These are phyloP conservation scores for Durusdinium trenchii DNA, from an alignment of 73 alveolate species.

Conservation along the genomic window DNA sequence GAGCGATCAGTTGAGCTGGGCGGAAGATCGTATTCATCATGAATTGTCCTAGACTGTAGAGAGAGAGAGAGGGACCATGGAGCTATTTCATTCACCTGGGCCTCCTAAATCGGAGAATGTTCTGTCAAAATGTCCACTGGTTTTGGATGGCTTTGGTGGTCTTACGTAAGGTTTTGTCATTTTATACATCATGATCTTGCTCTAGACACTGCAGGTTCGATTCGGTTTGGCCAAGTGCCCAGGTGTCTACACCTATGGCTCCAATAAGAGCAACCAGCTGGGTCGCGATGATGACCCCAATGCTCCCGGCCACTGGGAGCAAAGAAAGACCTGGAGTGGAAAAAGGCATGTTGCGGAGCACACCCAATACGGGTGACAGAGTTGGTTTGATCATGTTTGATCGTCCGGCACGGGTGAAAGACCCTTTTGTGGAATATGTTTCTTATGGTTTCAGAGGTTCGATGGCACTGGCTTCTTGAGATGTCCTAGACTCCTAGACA, in stretches of 20 bases:
- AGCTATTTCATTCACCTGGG: not conserved
- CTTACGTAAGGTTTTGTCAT: not conserved
- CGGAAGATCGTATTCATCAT: too few relatives aligned
- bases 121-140: not conserved
- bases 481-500: too few relatives aligned
- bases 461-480: too few relatives aligned
- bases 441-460: too few relatives aligned
- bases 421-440: too few relatives aligned
- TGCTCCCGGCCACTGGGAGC: not conserved
- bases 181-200: not conserved
- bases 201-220: not conserved
- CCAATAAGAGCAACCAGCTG: conserved; percentile 47
- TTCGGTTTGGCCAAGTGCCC: not conserved
- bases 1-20: too few relatives aligned
- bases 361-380: too few relatives aligned
- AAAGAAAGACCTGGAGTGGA: too few relatives aligned
- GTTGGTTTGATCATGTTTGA: too few relatives aligned
- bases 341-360: too few relatives aligned
- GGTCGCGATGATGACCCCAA: not conserved
- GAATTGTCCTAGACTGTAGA: too few relatives aligned
- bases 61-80: not conserved
- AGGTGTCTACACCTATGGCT: conserved; percentile 49
- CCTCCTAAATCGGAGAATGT: not conserved
- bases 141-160: not conserved
- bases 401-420: too few relatives aligned